These are phyloP conservation scores for Aegilops umbellulata DNA, from an alignment of 176 grass and related monocot genomes.

Conservation along the genomic window DNA sequence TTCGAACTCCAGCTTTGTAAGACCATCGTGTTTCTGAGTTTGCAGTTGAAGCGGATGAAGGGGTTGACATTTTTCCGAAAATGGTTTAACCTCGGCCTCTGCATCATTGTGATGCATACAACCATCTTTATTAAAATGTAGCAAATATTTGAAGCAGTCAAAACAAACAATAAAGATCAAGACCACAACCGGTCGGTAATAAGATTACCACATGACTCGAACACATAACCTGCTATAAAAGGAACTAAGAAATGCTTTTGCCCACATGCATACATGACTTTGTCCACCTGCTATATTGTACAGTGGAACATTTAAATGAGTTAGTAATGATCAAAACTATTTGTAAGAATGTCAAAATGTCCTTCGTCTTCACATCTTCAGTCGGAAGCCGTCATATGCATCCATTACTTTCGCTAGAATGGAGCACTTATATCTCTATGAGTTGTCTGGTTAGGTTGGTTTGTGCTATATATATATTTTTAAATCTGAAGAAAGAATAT, in stretches of 20 bases:
- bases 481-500: constrained; percentile 63
- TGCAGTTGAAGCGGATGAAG: too few relatives aligned
- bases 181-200: too few relatives aligned
- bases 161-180: too few relatives aligned
- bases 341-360: constrained; percentile 4
- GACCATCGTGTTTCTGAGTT: too few relatives aligned
- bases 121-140: too few relatives aligned
- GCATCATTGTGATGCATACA: too few relatives aligned
- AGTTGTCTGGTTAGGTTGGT: constrained; percentile 22
- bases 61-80: too few relatives aligned
- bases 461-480: constrained; percentile 24
- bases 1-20: too few relatives aligned
- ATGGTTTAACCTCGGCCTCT: too few relatives aligned
- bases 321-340: constrained; percentile 26
- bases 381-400: neutral
- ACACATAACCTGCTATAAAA: neutral
- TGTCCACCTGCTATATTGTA: neutral
- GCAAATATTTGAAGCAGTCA: too few relatives aligned
- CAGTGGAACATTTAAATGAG: constrained; percentile 13
- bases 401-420: constrained; percentile 10
- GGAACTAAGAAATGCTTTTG: neutral
- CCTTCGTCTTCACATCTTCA: constrained; percentile 25
- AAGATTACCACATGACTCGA: too few relatives aligned
- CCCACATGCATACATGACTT: constrained; percentile 18
- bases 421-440: neutral